Percentiles rank a stretch among this genome's conserved stretches.
These are phyloP conservation scores for Verticillium tricorpus DNA, from an alignment of 2,329 filamentous ascomycete species.

Conservation along the genomic window DNA sequence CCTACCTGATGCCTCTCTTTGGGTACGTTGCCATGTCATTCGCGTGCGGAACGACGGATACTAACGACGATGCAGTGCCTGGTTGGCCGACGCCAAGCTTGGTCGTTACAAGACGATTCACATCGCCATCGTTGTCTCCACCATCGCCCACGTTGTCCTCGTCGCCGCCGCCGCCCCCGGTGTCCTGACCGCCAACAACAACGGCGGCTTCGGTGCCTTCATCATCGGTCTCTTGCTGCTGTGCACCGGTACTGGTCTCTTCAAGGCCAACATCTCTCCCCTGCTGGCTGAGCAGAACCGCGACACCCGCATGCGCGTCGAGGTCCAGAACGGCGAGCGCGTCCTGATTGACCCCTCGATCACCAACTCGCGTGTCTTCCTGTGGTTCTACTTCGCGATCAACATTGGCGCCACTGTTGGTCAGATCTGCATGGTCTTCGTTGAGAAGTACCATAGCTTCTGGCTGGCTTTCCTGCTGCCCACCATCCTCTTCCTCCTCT, in stretches of 20 bases:
- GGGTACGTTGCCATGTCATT: slow-evolving; percentile 36
- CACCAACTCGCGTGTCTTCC: slow-evolving; percentile 64
- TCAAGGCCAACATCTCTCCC: slow-evolving; percentile 76
- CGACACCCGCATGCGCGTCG: slow-evolving; percentile 52
- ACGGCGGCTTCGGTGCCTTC: slow-evolving; percentile 59
- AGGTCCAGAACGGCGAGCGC: slow-evolving; percentile 53
- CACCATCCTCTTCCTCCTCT: slow-evolving; percentile 58
- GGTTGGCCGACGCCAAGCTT: slow-evolving; percentile 63
- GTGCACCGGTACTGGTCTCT: slow-evolving; percentile 67
- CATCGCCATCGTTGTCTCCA: slow-evolving; percentile 60
- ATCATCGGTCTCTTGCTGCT: slow-evolving; percentile 57
- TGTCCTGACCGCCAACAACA: slow-evolving; percentile 50
- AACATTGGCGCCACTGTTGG: slow-evolving; percentile 60
- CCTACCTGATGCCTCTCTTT: slow-evolving; percentile 54
- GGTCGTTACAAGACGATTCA: slow-evolving; percentile 72
- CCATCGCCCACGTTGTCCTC: slow-evolving; percentile 62
- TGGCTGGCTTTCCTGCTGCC: slow-evolving; percentile 68
- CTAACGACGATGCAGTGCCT: slow-evolving; percentile 29
- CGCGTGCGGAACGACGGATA: neutral
- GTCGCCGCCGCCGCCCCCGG: slow-evolving; percentile 59
- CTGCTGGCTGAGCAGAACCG: slow-evolving; percentile 68
- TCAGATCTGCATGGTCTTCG: slow-evolving; percentile 65
- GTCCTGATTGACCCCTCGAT: slow-evolving; percentile 65
- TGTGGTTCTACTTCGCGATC: slow-evolving; percentile 56
- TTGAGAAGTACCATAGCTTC: slow-evolving; percentile 73